Conservation (phyloP, 257 asterid genomes). For the Knoxia roxburghii region DNA sequence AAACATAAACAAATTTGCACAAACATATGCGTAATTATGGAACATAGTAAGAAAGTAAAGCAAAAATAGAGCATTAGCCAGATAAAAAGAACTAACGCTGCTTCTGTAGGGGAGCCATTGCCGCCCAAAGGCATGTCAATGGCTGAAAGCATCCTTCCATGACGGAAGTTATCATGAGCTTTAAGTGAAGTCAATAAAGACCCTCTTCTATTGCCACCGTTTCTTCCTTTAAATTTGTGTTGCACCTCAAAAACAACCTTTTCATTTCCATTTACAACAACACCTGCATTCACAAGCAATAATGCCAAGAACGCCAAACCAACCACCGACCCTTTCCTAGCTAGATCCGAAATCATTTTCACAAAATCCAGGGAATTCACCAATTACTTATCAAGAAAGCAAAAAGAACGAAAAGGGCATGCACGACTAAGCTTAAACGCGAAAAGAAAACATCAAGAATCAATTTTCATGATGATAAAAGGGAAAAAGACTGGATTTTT, state of each 20-base stretch:
- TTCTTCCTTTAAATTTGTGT: conserved; percentile 39
- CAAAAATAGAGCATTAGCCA: conserved; percentile 6
- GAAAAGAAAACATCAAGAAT: conserved; percentile 13
- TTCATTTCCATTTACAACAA: conserved; percentile 8
- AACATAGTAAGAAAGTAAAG: too few species aligned
- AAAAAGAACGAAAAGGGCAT: conserved; percentile 1
- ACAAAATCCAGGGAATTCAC: conserved; percentile 2
- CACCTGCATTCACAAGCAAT: conserved; percentile 10
- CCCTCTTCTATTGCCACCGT: conserved; percentile 8
- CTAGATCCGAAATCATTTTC: conserved; percentile 28
- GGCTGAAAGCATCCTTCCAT: conserved; percentile 41
- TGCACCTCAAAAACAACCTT: conserved; percentile 39
- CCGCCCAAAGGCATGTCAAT: conserved; percentile 46
- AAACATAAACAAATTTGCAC: not conserved
- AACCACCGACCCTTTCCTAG: conserved; percentile 18
- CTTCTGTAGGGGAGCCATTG: conserved; percentile 48
- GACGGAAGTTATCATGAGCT: conserved; percentile 40
- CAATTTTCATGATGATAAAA: not conserved
- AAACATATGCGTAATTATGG: not conserved
- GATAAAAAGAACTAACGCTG: conserved; percentile 32
- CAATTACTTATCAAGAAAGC: conserved; percentile 3
- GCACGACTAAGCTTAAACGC: not conserved
- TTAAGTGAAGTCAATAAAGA: conserved; percentile 28
- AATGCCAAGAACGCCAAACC: conserved; percentile 14
- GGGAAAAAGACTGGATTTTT: conserved; percentile 6